Evolutionary conservation across 2,329 filamentous ascomycete genomes (phyloP), one percentile per base, ranked within the genome.

Genomic region (Fusarium sp.): DNA sequence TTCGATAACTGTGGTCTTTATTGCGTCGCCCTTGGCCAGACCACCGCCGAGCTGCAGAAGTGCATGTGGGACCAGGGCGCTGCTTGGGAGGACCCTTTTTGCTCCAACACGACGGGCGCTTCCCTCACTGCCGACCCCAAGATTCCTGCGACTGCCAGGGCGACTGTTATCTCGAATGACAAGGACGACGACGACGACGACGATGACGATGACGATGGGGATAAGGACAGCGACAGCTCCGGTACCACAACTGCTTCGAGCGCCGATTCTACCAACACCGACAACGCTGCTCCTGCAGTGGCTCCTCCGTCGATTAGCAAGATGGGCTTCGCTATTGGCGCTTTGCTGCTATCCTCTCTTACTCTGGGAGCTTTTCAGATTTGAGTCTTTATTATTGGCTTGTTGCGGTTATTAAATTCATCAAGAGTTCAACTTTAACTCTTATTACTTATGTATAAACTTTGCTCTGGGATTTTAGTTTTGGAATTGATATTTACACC

Each of bases 1-100:
- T 81, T 85, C 73, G 76, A 83, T 77, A 80, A 83, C 76, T 88
- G 86, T 80, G 85, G 84, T 35, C 75, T 87, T 63, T 88, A 87
- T 84, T 88, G 86, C 77, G 83, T 76, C 50, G 77, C 78, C 56
- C 65, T 71, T 10, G 77, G 58, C 45, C 68, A 80, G 73, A 78
- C 65, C 54, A 73, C 78, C 50, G 69, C 71, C 50, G 76, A 80
- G 65, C 71, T 80, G 27, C 70, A 73, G 22, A 60, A 73, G 32
- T 88, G 86, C 71, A 76, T 87, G 11, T 80, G 78, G 60, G 73
- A 78, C 30, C 76, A 85, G 57, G 84, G 84, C 43, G 82, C 82
- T 32, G 70, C 76, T 11, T 79, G 80, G 60, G 72, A 72, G 25
- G 74, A 82, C 14, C 81, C 87, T 66, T 88, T 86, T 73, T 88